Evolutionary conservation across 176 grass and related monocot species (phyloP), one percentile per base, ranked within the genome.

Genomic region (Cenchrus americanus): DNA sequence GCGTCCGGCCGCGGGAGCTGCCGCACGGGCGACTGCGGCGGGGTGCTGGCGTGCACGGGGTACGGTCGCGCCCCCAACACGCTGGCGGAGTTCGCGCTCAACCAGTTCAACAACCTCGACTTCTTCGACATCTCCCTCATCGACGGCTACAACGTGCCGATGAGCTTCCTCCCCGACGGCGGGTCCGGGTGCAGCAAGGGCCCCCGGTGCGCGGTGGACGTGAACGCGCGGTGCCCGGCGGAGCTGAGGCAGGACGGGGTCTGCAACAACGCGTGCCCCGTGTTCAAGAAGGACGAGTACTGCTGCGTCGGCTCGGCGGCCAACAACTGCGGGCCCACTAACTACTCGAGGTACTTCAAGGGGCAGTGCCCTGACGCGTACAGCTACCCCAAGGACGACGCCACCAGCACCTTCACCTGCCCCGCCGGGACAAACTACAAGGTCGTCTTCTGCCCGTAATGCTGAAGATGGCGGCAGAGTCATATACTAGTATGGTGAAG

Each of bases 121-220:
- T 94, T 72, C 83, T 86, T 86, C 58, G 92, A 94, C 83, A 58
- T 94, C 82, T 94, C 92, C 71, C 84, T 91, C 57, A 73, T 90
- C 55, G 88, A 93, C 58, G 91, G 91, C 53, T 93, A 90, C 87
- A 93, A 93, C 71, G 54, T 93, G 47, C 91, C 91, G 15, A 76
- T 93, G 80, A 83, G 7, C 69, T 90, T 90, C 71, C n/a, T 47
- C 9, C 84, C 87, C 13, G 55, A 40, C 80, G 51, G 32, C 21
- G 65, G 79, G 10, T 55, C 59, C 12, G 44, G 76, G 4, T 89
- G 87, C 83, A 58, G 57, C 66, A 48, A 21, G 1, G 66, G 42
- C 0, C 14, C 77, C 4, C 50, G 55, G 6, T 94, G 89, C 71
- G 15, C 79, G 1, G 91, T 22, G 0, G 81, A 90, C 79, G 23